phyloP scores from a whole-genome alignment of 2,329 filamentous ascomycete species.

The Lachnellula cervina region DNA sequence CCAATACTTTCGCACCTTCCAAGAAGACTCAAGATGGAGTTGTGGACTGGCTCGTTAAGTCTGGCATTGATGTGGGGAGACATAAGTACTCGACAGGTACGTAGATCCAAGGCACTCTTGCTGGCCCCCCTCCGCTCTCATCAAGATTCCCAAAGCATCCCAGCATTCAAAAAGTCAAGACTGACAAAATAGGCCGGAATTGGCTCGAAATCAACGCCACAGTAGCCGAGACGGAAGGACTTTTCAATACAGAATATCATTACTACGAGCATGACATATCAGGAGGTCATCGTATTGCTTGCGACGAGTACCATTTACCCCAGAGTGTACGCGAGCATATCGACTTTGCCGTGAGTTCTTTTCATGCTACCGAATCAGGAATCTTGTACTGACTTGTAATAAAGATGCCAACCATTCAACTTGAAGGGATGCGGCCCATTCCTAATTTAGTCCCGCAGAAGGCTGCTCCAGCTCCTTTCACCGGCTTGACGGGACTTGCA shows the following conservation, averaged over 20 bases:
- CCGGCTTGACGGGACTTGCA: constrained; percentile 7
- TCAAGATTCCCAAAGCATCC: neutral
- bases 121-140: neutral
- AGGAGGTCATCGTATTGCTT: constrained; percentile 29
- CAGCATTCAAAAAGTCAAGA: neutral
- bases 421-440: constrained; percentile 15
- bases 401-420: constrained; percentile 20
- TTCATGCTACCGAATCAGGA: neutral
- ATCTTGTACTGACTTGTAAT: neutral
- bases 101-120: neutral
- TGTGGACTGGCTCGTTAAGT: constrained; percentile 28
- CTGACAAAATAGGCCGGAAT: constrained; percentile 9
- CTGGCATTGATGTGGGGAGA: constrained; percentile 26
- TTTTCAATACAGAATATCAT: constrained; percentile 45
- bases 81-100: constrained; percentile 31
- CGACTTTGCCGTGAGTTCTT: constrained; percentile 35
- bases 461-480: neutral
- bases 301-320: constrained; percentile 43
- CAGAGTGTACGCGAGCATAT: constrained; percentile 42
- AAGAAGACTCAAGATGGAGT: constrained; percentile 27
- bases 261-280: constrained; percentile 48
- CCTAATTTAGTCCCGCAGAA: constrained; percentile 8
- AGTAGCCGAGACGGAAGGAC: constrained; percentile 27
- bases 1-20: constrained; percentile 33
- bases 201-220: constrained; percentile 32